These are phyloP conservation scores for Ophiostoma fasciatum DNA, from an alignment of 2,329 filamentous ascomycete genomes.

Conservation along the genomic window DNA sequence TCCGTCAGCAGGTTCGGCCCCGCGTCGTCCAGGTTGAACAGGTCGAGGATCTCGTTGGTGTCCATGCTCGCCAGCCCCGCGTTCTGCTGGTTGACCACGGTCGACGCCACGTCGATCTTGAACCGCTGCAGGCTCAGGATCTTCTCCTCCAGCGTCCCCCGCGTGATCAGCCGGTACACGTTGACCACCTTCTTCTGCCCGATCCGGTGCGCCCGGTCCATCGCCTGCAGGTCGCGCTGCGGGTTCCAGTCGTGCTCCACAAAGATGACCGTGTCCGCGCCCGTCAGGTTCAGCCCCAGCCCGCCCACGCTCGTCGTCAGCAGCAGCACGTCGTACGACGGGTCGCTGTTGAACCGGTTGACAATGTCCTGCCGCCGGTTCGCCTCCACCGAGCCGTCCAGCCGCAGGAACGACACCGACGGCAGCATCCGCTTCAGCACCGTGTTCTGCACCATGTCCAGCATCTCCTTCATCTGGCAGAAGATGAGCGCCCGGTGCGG, in stretches of 20 bases:
- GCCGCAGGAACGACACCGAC: conserved; percentile 79
- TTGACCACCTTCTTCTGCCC: conserved; percentile 99
- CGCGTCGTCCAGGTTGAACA: conserved; percentile 81
- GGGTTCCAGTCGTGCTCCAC: conserved; percentile 99
- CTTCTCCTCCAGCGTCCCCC: conserved; percentile 95
- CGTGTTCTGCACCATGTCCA: conserved; percentile 94
- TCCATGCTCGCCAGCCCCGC: conserved; percentile 91
- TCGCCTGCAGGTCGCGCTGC: conserved; percentile 94
- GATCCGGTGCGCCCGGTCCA: conserved; percentile 96
- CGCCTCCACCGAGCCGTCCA: conserved; percentile 86
- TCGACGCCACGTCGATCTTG: conserved; percentile 97
- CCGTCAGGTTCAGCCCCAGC: conserved; percentile 85
- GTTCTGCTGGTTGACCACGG: conserved; percentile 98
- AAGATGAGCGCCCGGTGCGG: conserved; percentile 93
- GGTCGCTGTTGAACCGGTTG: conserved; percentile 97
- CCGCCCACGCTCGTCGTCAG: conserved; percentile 93
- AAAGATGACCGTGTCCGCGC: conserved; percentile 96
- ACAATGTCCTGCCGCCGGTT: conserved; percentile 93
- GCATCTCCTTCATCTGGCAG: conserved; percentile 99
- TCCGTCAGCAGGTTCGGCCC: conserved; percentile 51
- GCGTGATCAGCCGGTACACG: conserved; percentile 90
- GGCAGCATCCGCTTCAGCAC: conserved; percentile 86
- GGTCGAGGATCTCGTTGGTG: conserved; percentile 91
- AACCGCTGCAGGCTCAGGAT: conserved; percentile 95
- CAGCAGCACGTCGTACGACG: conserved; percentile 85